Percentiles rank a stretch among this genome's conserved stretches.
phyloP scores from a whole-genome alignment of 139 green algal genomes.

The Prasinococcaceae sp. region DNA sequence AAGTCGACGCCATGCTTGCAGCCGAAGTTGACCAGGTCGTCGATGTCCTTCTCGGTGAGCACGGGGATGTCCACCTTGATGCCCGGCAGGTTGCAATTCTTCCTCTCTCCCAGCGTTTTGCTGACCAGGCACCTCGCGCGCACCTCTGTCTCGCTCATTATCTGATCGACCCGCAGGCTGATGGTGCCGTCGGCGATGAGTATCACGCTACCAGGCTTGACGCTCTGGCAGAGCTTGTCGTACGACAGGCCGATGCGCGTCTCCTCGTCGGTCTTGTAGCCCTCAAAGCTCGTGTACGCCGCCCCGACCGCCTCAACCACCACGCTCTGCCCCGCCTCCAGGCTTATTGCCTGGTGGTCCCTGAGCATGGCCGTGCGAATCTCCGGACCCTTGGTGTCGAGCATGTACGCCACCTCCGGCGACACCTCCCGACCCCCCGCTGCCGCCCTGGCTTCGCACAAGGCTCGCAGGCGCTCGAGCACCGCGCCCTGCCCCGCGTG shows the following conservation, averaged over 20 bases:
- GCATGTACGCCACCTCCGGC: slow-evolving; percentile 33
- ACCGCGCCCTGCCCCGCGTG: slow-evolving; percentile 50
- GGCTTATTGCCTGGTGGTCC: slow-evolving; percentile 17
- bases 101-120: slow-evolving; percentile 79
- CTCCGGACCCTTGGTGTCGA: slow-evolving; percentile 47
- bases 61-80: slow-evolving; percentile 43
- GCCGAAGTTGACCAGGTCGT: slow-evolving; percentile 45
- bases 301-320: slow-evolving; percentile 30
- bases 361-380: slow-evolving; percentile 40
- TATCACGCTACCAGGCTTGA: slow-evolving; percentile 35
- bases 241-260: slow-evolving; percentile 32
- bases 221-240: slow-evolving; percentile 4
- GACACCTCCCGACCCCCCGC: slow-evolving; percentile 41
- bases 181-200: slow-evolving; percentile 47
- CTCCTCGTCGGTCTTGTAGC: slow-evolving; percentile 26
- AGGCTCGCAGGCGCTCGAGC: slow-evolving; percentile 68
- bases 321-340: slow-evolving; percentile 27
- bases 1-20: slow-evolving; percentile 57
- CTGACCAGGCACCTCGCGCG: no score
- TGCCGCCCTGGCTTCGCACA: no score
- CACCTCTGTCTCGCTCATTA: no score
- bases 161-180: no score
- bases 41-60: slow-evolving; percentile 57
- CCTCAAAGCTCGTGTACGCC: slow-evolving; percentile 29
- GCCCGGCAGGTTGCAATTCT: slow-evolving; percentile 59